phyloP scores from a whole-genome alignment of 306 rosid genomes.

The Trifolium subterraneum region DNA sequence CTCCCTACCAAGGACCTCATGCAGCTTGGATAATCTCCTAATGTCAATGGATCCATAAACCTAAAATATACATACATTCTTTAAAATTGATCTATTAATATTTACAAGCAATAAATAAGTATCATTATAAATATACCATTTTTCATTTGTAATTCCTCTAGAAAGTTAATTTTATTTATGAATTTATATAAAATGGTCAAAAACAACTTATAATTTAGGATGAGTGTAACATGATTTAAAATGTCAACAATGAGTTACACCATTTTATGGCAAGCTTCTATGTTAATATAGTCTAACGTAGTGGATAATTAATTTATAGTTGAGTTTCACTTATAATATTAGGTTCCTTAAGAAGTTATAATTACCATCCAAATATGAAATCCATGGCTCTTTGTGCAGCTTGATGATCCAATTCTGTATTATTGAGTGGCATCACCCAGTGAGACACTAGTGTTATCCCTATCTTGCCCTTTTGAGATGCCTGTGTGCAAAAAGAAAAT shows the following conservation, averaged over 20 bases:
- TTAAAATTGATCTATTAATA: not conserved
- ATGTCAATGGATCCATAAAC: conserved; percentile 43
- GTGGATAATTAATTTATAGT: no score
- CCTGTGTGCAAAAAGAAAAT: conserved; percentile 1
- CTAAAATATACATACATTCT: not conserved
- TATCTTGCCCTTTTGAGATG: conserved; percentile 54
- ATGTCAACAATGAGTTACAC: no score
- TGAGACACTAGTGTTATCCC: conserved; percentile 45
- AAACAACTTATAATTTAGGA: no score
- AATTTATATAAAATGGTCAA: no score
- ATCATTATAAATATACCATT: no score
- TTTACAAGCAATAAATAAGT: no score
- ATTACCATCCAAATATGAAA: conserved; percentile 50
- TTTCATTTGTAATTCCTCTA: no score
- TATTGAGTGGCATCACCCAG: conserved; percentile 56
- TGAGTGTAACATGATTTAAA: no score
- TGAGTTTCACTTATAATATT: not conserved
- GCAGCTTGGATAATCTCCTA: conserved; percentile 31
- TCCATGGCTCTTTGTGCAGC: conserved; percentile 57
- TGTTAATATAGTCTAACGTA: no score
- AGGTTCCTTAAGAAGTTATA: not conserved
- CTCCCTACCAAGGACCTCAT: conserved; percentile 35
- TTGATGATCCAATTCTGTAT: conserved; percentile 21
- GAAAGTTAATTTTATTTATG: no score
- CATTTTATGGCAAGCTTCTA: no score